Conservation (phyloP, 1,284 basidiomycete genomes). For the Ceratorhiza oryzae-sativae region DNA sequence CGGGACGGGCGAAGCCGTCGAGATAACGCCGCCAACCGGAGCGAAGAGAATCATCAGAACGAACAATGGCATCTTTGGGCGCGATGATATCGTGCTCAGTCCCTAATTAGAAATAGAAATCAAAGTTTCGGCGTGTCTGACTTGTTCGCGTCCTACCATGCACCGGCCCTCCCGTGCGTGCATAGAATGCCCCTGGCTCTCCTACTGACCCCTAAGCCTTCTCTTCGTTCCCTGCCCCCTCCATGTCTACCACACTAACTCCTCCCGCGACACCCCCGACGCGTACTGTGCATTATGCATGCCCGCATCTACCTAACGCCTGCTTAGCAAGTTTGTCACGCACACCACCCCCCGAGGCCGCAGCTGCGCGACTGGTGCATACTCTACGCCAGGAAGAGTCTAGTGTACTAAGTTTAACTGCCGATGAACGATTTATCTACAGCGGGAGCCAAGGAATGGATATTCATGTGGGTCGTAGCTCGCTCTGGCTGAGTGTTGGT, state of each 20-base stretch:
- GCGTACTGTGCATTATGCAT: conserved; percentile 25
- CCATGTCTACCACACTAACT: conserved; percentile 5
- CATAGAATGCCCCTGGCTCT: not conserved
- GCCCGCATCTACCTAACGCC: conserved; percentile 26
- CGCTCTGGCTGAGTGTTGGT: conserved; percentile 27
- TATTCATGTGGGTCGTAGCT: conserved; percentile 64
- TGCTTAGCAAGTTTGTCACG: conserved; percentile 27
- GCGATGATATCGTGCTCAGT: conserved; percentile 6
- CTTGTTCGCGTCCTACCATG: conserved; percentile 27
- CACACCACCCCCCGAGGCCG: conserved; percentile 21
- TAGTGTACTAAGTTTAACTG: conserved; percentile 79
- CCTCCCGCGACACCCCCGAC: conserved; percentile 18
- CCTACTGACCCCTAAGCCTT: not conserved
- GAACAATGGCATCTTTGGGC: not conserved
- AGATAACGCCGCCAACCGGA: not conserved
- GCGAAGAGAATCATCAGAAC: not conserved
- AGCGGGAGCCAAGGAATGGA: conserved; percentile 82
- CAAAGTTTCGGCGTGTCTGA: not conserved
- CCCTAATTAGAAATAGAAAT: not conserved
- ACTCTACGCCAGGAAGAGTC: conserved; percentile 70
- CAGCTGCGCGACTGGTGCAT: conserved; percentile 52
- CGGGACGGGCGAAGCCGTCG: not conserved
- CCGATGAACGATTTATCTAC: conserved; percentile 77
- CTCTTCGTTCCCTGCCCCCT: not conserved
- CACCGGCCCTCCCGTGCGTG: conserved; percentile 9